Percentiles rank a stretch among this genome's conserved stretches.
Conservation (phyloP, 192 early-diverging fungal species). For the Podila horticola region DNA sequence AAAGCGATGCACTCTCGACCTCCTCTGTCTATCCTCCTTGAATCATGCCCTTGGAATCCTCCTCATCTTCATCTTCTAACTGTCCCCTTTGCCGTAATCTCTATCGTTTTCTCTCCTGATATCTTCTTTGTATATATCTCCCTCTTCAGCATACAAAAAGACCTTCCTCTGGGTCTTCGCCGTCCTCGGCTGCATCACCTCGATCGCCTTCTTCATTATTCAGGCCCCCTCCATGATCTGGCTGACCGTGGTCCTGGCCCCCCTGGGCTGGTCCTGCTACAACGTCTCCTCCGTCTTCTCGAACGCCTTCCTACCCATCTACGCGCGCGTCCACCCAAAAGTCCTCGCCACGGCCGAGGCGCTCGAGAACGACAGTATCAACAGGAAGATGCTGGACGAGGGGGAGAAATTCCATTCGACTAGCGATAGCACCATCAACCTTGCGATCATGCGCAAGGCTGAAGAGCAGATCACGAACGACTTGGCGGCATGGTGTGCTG, state of each 20-base stretch:
- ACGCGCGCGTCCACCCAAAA: slow-evolving; percentile 51
- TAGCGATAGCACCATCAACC: background rate
- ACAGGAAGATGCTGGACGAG: background rate
- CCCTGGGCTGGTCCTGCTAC: slow-evolving; percentile 51
- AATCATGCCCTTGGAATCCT: background rate
- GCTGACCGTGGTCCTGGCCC: slow-evolving; percentile 23
- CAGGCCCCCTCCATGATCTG: slow-evolving; percentile 18
- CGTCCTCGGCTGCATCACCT: slow-evolving; percentile 38
- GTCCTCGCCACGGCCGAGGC: slow-evolving; percentile 38
- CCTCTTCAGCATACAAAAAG: slow-evolving; percentile 29
- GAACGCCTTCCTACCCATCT: slow-evolving; percentile 60
- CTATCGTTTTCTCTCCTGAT: background rate
- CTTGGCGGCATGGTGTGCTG: slow-evolving; percentile 53
- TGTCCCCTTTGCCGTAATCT: background rate
- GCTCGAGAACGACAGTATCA: background rate
- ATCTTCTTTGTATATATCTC: background rate
- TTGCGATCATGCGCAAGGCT: slow-evolving; percentile 11
- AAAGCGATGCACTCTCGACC: background rate
- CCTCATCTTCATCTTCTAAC: background rate
- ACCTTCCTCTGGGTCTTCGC: slow-evolving; percentile 33
- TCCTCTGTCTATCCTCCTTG: background rate
- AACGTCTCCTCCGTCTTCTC: slow-evolving; percentile 62
- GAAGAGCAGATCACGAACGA: slow-evolving; percentile 52
- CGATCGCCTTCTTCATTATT: slow-evolving; percentile 37
- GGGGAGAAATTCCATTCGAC: background rate